Evolutionary conservation across 192 early-diverging fungal species (phyloP).

Genomic region (Umbelopsis sp.): DNA sequence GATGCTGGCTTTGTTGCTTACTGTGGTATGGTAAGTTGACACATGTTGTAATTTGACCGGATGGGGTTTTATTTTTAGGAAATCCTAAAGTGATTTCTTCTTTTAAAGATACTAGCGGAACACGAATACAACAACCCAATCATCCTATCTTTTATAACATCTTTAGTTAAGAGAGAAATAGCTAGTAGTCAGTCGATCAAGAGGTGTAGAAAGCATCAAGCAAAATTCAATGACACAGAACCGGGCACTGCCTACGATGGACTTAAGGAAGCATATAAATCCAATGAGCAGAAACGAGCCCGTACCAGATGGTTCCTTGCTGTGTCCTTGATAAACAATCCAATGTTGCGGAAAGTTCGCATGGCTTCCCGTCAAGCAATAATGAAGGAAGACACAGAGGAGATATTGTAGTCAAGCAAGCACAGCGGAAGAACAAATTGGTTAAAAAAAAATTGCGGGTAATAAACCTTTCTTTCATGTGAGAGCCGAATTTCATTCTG

Average conservation of each 20-base stretch:
- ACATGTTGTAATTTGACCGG: too few relatives aligned
- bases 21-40: conserved; percentile 36
- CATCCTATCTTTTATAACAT: conserved; percentile 27
- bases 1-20: conserved; percentile 41
- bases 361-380: background rate
- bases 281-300: conserved; percentile 12
- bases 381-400: background rate
- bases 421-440: too few relatives aligned
- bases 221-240: conserved; percentile 13
- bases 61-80: too few relatives aligned
- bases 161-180: conserved; percentile 6
- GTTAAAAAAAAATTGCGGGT: too few relatives aligned
- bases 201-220: conserved; percentile 11
- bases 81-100: background rate
- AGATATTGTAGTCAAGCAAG: too few relatives aligned
- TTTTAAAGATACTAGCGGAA: conserved; percentile 27
- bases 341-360: conserved; percentile 13
- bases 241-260: background rate
- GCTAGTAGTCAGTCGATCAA: background rate
- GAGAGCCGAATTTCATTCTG: conserved; percentile 4
- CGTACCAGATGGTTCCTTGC: conserved; percentile 38
- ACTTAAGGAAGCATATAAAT: background rate
- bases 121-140: conserved; percentile 41
- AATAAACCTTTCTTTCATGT: background rate
- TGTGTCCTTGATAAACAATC: conserved; percentile 36